Evolutionary conservation across 1,284 basidiomycete species (phyloP).

Genomic region (Ceratobasidium sp.): DNA sequence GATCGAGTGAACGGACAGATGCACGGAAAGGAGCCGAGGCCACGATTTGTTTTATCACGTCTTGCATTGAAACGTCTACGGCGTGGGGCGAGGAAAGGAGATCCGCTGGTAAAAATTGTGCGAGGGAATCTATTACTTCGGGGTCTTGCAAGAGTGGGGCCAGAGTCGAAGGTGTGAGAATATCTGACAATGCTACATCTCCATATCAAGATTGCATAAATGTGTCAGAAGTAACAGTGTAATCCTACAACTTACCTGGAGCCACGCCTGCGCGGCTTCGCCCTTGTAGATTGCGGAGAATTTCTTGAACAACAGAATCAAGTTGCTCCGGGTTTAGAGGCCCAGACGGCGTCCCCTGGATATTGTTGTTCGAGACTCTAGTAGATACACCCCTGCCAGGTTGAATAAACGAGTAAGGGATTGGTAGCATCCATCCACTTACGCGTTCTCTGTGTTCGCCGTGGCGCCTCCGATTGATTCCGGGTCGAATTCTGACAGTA

Average conservation of each 20-base stretch:
- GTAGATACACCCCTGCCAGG: background rate
- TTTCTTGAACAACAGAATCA: slow-evolving; percentile 29
- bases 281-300: slow-evolving; percentile 18
- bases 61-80: slow-evolving; percentile 46
- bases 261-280: slow-evolving; percentile 9
- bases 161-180: slow-evolving; percentile 73
- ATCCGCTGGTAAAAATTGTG: slow-evolving; percentile 77
- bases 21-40: slow-evolving; percentile 64
- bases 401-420: background rate
- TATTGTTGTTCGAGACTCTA: background rate
- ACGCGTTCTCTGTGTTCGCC: background rate
- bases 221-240: background rate
- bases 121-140: slow-evolving; percentile 67
- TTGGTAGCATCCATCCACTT: background rate
- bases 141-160: slow-evolving; percentile 66
- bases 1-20: slow-evolving; percentile 71
- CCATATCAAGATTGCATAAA: slow-evolving; percentile 6
- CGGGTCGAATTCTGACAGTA: slow-evolving; percentile 23
- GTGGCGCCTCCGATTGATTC: background rate
- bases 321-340: slow-evolving; percentile 26
- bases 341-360: slow-evolving; percentile 11
- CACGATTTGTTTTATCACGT: slow-evolving; percentile 63
- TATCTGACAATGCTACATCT: slow-evolving; percentile 71
- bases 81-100: slow-evolving; percentile 64
- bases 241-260: slow-evolving; percentile 3